Base-by-base conservation (phyloP, 441 rosid genomes). In the Codiaeum variegatum region DNA sequence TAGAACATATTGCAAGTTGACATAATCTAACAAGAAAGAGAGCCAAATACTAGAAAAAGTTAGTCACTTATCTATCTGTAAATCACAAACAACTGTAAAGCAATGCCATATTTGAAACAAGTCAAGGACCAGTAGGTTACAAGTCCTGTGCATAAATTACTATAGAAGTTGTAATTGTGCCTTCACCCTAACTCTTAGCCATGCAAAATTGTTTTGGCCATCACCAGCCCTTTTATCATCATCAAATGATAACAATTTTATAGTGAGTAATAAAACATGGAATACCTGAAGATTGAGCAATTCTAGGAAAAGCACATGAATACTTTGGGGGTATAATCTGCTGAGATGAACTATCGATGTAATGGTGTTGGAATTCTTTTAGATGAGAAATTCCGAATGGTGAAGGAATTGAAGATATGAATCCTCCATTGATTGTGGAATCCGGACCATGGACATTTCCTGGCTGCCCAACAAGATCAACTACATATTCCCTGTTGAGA, bases 391-490 rank as follows among this genome's bases (percentile, higher is more conserved):
- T 73, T 71, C 82, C 86, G 72, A 91, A 83, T 24, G 93, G 94
- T 31, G 99, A 91, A 69, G 97, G 90, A 79, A 84, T 73, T 46
- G 84, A 76, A 76, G 84, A 83, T 70, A 76, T 73, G 72, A 71
- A 77, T 72, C 85, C 89, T 80, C 97, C 97, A 74, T 92, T 92
- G 79, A 91, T 90, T 10, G 96, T 85, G 34, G 94, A 90, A 84
- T 92, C 93, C 6, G 99, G 97, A 76, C 93, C 88, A 24, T 88
- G 94, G 44, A 94, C 71, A 74, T 88, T 87, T 80, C 99, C 99
- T 31, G 99, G 99, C 75, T 88, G 86, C 67, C 98, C 94, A 19
- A 94, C 90, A 34, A 94, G 93, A 82, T 92, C 99, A 76, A 94
- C 99, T 42, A 94, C 99, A 73, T 89, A 94, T 74, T 94, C 99